These are phyloP conservation scores for Microstegium vimineum DNA, from an alignment of 176 grass and related monocot genomes.

Conservation along the genomic window DNA sequence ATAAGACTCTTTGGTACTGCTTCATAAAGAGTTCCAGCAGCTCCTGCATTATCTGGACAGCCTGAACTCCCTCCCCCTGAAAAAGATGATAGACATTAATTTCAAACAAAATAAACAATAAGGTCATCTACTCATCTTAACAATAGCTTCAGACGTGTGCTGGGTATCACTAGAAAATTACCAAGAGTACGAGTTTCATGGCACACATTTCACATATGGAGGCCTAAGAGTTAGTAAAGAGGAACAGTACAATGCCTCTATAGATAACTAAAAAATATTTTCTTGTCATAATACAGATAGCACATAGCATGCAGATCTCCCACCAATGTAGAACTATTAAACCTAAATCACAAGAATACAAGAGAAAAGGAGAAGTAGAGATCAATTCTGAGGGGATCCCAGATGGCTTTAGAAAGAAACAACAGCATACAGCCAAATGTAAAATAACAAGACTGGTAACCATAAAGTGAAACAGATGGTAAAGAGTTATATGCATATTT, in stretches of 20 bases:
- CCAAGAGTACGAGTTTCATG: slow-evolving; percentile 2
- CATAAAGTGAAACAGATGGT: background rate
- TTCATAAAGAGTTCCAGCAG: slow-evolving; percentile 97
- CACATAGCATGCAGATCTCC: background rate
- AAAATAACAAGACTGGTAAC: background rate
- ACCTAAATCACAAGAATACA: slow-evolving; percentile 13
- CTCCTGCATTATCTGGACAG: slow-evolving; percentile 94
- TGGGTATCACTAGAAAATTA: slow-evolving; percentile 16
- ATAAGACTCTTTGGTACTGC: slow-evolving; percentile 93
- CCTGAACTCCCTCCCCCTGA: slow-evolving; percentile 80
- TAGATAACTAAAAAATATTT: background rate
- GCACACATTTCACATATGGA: background rate
- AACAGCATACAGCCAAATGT: background rate
- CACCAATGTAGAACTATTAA: slow-evolving; percentile 1
- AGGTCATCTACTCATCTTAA: background rate
- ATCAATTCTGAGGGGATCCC: background rate
- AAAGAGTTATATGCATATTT: slow-evolving; percentile 11
- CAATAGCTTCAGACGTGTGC: background rate
- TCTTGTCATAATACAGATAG: background rate
- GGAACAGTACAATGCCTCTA: background rate
- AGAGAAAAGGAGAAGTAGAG: background rate
- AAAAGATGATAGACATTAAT: slow-evolving; percentile 24
- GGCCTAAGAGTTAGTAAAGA: background rate
- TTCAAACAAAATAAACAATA: background rate
- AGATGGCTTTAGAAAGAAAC: slow-evolving; percentile 10